phyloP scores from a whole-genome alignment of 305 asterid species.

The Solanum chacoense region DNA sequence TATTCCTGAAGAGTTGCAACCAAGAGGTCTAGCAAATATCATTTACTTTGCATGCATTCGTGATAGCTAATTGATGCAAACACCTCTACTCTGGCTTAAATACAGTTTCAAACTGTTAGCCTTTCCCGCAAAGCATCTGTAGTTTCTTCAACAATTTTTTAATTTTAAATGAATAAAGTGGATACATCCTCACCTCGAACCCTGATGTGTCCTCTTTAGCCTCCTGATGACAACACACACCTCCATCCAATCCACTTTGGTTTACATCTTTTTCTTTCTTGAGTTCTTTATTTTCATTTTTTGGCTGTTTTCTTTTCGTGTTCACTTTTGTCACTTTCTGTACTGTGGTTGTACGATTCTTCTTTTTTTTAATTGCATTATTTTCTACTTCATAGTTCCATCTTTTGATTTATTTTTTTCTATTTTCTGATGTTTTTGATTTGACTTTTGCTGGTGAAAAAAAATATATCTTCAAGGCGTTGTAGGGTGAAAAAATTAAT shows the following conservation, averaged over 20 bases:
- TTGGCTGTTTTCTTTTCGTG: not conserved
- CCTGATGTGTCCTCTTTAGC: not conserved
- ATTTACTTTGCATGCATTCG: not conserved
- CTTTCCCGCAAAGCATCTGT: not conserved
- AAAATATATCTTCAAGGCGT: not conserved
- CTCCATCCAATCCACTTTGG: not conserved
- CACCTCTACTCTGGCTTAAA: not conserved
- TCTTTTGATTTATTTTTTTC: not conserved
- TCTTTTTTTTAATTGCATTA: not conserved
- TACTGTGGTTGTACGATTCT: not conserved
- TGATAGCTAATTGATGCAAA: not conserved
- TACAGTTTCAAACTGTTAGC: not conserved
- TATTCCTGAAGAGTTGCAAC: not conserved
- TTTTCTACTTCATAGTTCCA: not conserved
- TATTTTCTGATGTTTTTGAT: not conserved
- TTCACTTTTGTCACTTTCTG: not conserved
- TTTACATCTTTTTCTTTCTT: not conserved
- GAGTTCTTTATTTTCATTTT: not conserved
- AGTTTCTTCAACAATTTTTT: not conserved
- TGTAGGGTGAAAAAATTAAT: not conserved
- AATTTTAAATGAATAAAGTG: not conserved
- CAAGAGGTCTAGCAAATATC: not conserved
- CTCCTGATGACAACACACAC: not conserved
- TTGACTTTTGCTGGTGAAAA: not conserved
- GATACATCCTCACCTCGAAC: not conserved